Evolutionary conservation across 441 rosid genomes (phyloP).

Genomic region (Corymbia calophylla): DNA sequence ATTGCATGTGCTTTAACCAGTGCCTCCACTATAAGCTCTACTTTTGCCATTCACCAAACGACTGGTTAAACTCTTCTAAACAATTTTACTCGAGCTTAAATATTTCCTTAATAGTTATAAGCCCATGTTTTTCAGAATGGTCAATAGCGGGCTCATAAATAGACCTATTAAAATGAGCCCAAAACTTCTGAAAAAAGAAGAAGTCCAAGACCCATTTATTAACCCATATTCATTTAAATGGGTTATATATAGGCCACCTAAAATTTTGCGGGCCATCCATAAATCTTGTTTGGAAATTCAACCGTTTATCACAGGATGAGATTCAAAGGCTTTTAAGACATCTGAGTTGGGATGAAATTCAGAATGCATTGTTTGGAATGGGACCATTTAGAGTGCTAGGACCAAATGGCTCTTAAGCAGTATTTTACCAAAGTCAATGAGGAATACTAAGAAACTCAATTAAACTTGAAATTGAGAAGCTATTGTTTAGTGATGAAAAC

Average conservation of each 20-base stretch:
- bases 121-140: not conserved
- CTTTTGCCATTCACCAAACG: not conserved
- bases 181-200: no score
- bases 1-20: not conserved
- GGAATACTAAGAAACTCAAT: not conserved
- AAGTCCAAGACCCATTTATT: not conserved
- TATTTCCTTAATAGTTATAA: not conserved
- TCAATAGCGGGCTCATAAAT: not conserved
- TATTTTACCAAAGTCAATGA: not conserved
- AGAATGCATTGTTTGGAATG: not conserved
- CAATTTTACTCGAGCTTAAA: rapidly evolving
- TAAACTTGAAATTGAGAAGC: not conserved
- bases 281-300: not conserved
- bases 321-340: not conserved
- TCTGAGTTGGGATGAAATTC: not conserved
- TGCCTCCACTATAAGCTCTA: not conserved
- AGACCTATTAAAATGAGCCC: not conserved
- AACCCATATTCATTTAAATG: not conserved
- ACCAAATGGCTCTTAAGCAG: not conserved
- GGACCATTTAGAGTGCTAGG: not conserved
- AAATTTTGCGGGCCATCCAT: not conserved
- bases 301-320: not conserved
- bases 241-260: not conserved
- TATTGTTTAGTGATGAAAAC: not conserved
- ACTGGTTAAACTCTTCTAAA: not conserved